A percentile compares a stretch with the other conserved stretches of the same genome.
Conservation (phyloP, 768 basidiomycete genomes). For the Lactarius quietus region DNA sequence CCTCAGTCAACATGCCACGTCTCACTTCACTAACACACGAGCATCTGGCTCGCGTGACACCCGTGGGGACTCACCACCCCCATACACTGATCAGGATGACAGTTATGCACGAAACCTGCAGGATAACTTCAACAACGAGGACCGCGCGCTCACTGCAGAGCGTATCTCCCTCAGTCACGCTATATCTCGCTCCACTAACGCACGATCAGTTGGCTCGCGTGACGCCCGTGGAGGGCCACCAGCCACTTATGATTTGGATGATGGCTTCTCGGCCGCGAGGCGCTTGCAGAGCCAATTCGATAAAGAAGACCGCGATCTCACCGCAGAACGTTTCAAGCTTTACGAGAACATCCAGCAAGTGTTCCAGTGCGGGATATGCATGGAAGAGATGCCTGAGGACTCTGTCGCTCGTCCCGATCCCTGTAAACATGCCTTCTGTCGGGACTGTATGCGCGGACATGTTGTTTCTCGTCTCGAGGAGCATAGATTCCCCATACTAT, state of each 20-base stretch:
- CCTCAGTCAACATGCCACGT: background rate
- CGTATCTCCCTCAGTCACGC: slow-evolving; percentile 7
- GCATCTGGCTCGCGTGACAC: background rate
- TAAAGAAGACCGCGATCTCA: slow-evolving; percentile 39
- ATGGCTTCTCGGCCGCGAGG: slow-evolving; percentile 30
- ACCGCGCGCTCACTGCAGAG: slow-evolving; percentile 37
- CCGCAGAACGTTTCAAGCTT: slow-evolving; percentile 36
- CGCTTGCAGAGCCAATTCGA: slow-evolving; percentile 39
- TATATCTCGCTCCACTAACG: background rate
- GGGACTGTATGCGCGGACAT: slow-evolving; percentile 46
- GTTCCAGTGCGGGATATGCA: slow-evolving; percentile 56
- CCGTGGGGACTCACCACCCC: background rate
- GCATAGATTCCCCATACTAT: slow-evolving; percentile 55
- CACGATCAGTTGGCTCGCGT: background rate
- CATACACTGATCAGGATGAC: slow-evolving; percentile 23
- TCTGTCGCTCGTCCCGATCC: slow-evolving; percentile 39
- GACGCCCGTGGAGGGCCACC: background rate
- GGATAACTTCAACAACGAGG: slow-evolving; percentile 40
- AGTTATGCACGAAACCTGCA: slow-evolving; percentile 36
- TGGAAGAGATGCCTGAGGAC: slow-evolving; percentile 46
- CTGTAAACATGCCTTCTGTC: slow-evolving; percentile 54
- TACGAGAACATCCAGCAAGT: slow-evolving; percentile 30
- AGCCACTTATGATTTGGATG: slow-evolving; percentile 22
- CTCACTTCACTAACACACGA: background rate
- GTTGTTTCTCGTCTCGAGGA: slow-evolving; percentile 47